Percentiles rank a stretch among this genome's conserved stretches.
Conservation (phyloP, 805 yeast genomes). For the Myxozyma geophila region DNA sequence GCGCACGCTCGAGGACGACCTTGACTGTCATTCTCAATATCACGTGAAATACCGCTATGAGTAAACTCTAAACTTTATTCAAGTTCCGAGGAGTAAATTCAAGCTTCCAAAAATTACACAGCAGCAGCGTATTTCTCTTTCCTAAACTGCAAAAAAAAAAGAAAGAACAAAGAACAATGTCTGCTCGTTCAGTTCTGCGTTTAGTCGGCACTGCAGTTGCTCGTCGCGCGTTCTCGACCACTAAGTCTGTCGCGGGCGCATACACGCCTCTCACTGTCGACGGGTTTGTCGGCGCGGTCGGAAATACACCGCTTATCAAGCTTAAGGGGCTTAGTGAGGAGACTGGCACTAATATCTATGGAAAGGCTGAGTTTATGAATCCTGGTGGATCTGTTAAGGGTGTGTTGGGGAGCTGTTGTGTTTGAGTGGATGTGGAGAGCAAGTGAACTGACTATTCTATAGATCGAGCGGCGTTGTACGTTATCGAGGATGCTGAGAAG, state of each 20-base stretch:
- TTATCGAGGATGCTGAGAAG: slow-evolving; percentile 77
- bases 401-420: background rate
- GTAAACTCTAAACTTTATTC: background rate
- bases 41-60: background rate
- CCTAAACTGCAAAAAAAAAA: background rate
- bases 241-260: background rate
- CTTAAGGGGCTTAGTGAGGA: slow-evolving; percentile 60
- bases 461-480: slow-evolving; percentile 83
- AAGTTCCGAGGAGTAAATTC: background rate
- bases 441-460: background rate
- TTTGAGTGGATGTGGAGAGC: background rate
- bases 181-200: background rate
- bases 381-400: slow-evolving; percentile 89
- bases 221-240: slow-evolving; percentile 10
- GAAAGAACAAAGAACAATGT: background rate
- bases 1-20: no score
- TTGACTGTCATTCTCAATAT: background rate
- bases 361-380: slow-evolving; percentile 89
- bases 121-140: background rate
- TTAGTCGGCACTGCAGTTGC: background rate
- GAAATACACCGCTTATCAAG: slow-evolving; percentile 86
- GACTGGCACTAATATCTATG: slow-evolving; percentile 75
- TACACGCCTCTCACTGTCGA: slow-evolving; percentile 69
- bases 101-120: no score
- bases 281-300: slow-evolving; percentile 83